phyloP scores from a whole-genome alignment of 352 stramenopile species.

The Globisporangium spinosum region DNA sequence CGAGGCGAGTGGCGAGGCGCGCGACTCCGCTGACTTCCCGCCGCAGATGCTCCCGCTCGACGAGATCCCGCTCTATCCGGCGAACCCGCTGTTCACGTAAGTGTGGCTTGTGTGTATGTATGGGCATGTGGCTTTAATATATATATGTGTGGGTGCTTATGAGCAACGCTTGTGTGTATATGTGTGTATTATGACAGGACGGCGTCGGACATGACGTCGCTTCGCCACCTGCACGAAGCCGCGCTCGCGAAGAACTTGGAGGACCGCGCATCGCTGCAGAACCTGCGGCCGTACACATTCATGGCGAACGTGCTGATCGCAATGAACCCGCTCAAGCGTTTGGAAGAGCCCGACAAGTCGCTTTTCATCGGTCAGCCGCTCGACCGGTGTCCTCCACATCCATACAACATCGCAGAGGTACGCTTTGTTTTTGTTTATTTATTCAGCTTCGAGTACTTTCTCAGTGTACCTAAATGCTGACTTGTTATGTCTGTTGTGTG shows the following conservation, averaged over 20 bases:
- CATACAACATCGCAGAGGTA: slow-evolving; percentile 79
- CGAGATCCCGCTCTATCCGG: slow-evolving; percentile 49
- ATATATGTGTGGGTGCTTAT: neutral
- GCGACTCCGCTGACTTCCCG: slow-evolving; percentile 20
- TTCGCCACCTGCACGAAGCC: slow-evolving; percentile 81
- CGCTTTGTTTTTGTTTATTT: neutral
- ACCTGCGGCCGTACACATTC: slow-evolving; percentile 83
- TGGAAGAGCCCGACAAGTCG: slow-evolving; percentile 71
- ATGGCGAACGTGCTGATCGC: slow-evolving; percentile 87
- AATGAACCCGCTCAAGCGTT: slow-evolving; percentile 73
- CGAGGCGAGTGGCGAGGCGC: slow-evolving; percentile 55
- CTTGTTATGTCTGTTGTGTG: neutral
- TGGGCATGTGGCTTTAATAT: slow-evolving; percentile 2
- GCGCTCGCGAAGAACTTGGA: slow-evolving; percentile 87
- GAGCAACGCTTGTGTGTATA: neutral
- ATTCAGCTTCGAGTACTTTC: neutral
- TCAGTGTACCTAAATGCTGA: slow-evolving; percentile 14
- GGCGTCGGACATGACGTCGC: slow-evolving; percentile 79
- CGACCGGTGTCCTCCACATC: slow-evolving; percentile 69
- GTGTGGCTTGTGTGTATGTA: slow-evolving; percentile 5
- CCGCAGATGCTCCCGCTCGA: slow-evolving; percentile 41
- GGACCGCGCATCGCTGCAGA: slow-evolving; percentile 67
- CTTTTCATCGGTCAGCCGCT: slow-evolving; percentile 65
- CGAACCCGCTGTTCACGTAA: slow-evolving; percentile 67
- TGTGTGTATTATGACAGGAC: slow-evolving; percentile 26